These are phyloP conservation scores for Salix purpurea DNA, from an alignment of 345 rosid genomes.

Conservation along the genomic window DNA sequence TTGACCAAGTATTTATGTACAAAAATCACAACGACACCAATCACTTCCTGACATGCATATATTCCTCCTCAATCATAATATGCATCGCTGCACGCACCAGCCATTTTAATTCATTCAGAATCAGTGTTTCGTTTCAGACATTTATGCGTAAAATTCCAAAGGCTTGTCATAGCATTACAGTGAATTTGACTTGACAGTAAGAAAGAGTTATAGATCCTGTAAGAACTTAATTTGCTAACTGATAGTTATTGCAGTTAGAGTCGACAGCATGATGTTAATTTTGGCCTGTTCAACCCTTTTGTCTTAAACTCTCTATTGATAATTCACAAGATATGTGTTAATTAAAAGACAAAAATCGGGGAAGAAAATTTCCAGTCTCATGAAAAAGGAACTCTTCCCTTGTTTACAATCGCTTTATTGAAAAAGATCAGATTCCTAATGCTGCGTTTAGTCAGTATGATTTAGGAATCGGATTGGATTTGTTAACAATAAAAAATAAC, in stretches of 20 bases:
- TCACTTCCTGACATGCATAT: not conserved
- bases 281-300: not conserved
- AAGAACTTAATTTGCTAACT: not conserved
- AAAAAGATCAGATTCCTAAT: too few relatives aligned
- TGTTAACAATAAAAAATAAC: too few relatives aligned
- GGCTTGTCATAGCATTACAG: not conserved
- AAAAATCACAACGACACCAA: not conserved
- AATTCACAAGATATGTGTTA: not conserved
- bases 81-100: not conserved
- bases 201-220: not conserved
- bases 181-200: not conserved
- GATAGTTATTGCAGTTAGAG: not conserved
- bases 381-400: too few relatives aligned
- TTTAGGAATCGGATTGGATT: not conserved
- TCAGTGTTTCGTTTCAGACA: not conserved
- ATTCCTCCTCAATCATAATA: conserved; percentile 6
- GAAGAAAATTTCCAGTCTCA: not conserved
- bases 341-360: not conserved
- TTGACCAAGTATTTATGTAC: not conserved
- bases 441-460: too few relatives aligned
- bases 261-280: not conserved
- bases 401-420: too few relatives aligned
- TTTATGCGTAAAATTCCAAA: not conserved
- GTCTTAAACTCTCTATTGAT: not conserved
- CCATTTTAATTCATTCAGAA: not conserved